Evolutionary conservation across 2,329 filamentous ascomycete species (phyloP), one percentile per base, ranked within the genome.

Genomic region (Leptographium galeiforme): DNA sequence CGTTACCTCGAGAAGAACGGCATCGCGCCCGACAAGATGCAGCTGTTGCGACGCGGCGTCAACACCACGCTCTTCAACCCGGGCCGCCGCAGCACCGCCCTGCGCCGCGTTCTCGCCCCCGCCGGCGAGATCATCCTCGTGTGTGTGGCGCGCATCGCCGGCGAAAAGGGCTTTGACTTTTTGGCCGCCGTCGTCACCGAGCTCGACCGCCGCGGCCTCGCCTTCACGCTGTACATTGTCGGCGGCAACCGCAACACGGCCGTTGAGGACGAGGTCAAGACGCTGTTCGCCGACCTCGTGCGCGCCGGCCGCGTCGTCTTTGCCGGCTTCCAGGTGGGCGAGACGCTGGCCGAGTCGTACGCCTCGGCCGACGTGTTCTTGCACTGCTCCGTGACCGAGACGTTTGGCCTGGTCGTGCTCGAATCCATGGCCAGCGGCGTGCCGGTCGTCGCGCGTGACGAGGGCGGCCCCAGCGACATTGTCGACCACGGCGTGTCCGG

Each of bases 381-480:
- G 14, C 82, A 87, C 66, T 85, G 81, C 66, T 86, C 80, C 25
- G 70, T 86, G 54, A 86, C 82, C 0, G 83, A 87, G 65, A 87
- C 83, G 0, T 86, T 87, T 63, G 83, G 83, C 0, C 69, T 87
- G 11, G 82, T 87, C 0, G 82, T 86, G 1, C 69, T 86, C 2
- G 83, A 86, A 64, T 78, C 79, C 4, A 85, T 87, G 82, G 82
- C 82, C 0, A 84, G 81, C 57, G 81, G 82, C 3, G 73, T 87
- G 2, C 82, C 82, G 0, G 82, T 87, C 30, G 72, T 87, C 51
- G 83, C 83, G 3, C 74, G 84, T 47, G 81, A 86, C 60, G 79
- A 84, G 62, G 83, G 83, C 11, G 83, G 84, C 0, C 83, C 83
- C 1, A 82, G 79, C 39, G 82, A 87, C 61, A 85, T 82, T 52